Evolutionary conservation across 2,329 filamentous ascomycete genomes (phyloP), one percentile per base, ranked within the genome.

Genomic region (Colletotrichum horii): DNA sequence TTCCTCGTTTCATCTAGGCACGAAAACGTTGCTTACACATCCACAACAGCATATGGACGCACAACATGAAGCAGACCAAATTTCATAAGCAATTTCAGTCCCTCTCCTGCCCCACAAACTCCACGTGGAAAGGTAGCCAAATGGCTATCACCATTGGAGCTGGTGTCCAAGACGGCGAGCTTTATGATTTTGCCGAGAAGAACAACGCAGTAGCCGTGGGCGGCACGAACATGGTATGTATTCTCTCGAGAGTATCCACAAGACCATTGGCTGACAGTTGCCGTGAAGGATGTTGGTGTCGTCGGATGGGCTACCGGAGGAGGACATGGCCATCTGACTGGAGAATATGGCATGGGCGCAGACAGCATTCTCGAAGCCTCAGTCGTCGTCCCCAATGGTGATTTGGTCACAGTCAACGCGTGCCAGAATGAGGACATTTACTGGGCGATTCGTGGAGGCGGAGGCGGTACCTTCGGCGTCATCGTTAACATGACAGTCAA

Each of bases 291-390:
- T 87, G 91, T 93, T 7, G 91, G 91, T 2, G 77, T 91, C 9
- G 88, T 89, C 1, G 92, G 91, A 12, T 70, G 68, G 91, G 91
- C 2, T 93, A 89, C 78, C 87, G 38, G 22, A 60, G 88, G 86
- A 9, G 88, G 88, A 0, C 88, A 89, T 77, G 84, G 82, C 4
- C 79, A 83, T 3, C 79, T 89, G 14, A 78, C 80, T 3, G 85
- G 84, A 2, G 80, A 80, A 9, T 86, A 87, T 52, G 89, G 89
- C 2, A 81, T 91, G 9, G 88, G 80, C 11, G 88, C 85, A 1
- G 89, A 90, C 78, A 86, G 89, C 65, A 84, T 87, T 2, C 79
- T 90, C 8, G 82, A 87, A 70, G 84, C 83, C 78, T 81, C 84
- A 43, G 83, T 88, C 5, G 82, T 90, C 4, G 87, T 85, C 7